Percentiles rank a stretch among this genome's conserved stretches.
Evolutionary conservation across 345 rosid genomes (phyloP).

Genomic region (Citrus maxima): DNA sequence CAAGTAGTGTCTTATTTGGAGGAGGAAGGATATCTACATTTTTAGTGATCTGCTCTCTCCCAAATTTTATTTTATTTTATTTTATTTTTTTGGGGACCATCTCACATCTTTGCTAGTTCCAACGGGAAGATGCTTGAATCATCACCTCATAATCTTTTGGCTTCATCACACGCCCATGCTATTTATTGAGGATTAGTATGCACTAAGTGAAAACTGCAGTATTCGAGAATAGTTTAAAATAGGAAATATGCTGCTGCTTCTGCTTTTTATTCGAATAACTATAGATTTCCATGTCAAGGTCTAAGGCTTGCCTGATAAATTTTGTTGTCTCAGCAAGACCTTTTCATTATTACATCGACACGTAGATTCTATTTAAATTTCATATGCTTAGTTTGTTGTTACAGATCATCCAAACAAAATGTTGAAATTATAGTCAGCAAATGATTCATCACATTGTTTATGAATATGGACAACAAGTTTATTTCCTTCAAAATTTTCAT

Average conservation of each 20-base stretch:
- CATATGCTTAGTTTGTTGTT: background rate
- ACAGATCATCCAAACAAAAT: background rate
- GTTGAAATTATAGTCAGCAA: background rate
- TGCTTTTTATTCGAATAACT: background rate
- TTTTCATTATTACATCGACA: background rate
- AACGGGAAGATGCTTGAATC: background rate
- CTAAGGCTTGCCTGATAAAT: background rate
- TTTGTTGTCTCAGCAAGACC: background rate
- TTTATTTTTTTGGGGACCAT: background rate
- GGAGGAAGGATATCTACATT: slow-evolving; percentile 64
- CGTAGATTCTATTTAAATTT: background rate
- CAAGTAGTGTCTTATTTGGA: slow-evolving; percentile 67
- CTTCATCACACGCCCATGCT: background rate
- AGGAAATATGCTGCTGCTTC: background rate
- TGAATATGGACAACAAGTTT: background rate
- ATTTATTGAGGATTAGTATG: background rate
- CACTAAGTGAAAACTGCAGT: background rate
- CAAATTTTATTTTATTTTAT: background rate
- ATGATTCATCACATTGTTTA: background rate
- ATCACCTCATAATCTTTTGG: background rate
- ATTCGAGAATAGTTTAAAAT: background rate
- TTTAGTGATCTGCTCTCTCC: slow-evolving; percentile 20
- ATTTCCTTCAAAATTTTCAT: background rate
- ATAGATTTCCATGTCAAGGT: background rate
- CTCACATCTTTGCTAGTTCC: background rate